Percentiles rank a stretch among this genome's conserved stretches.
These are phyloP conservation scores for Liquidambar formosana DNA, from an alignment of 164 flowering plant genomes.

Conservation along the genomic window DNA sequence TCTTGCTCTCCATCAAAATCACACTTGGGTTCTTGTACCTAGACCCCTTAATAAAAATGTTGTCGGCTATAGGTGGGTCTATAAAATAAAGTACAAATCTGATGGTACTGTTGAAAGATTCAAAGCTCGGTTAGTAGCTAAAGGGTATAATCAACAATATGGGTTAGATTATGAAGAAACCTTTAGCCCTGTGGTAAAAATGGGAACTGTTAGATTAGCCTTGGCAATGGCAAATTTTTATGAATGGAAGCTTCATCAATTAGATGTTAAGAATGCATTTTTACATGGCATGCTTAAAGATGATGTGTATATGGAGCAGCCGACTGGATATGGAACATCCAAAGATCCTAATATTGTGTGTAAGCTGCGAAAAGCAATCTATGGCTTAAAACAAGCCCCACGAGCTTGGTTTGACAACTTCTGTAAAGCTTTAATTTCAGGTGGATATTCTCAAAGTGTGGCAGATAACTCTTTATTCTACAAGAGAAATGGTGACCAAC, in stretches of 20 bases:
- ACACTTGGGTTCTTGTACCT: not conserved
- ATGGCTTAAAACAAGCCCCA: not conserved
- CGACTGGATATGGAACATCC: not conserved
- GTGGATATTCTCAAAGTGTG: too few relatives aligned
- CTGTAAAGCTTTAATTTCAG: not conserved
- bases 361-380: not conserved
- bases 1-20: not conserved
- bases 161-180: constrained; percentile 1
- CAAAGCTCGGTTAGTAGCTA: not conserved
- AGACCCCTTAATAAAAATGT: not conserved
- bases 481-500: not conserved
- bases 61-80: not conserved
- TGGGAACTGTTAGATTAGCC: not conserved
- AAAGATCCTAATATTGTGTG: not conserved
- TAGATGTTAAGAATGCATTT: not conserved
- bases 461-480: too few relatives aligned
- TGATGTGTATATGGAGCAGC: not conserved
- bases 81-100: not conserved
- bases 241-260: not conserved
- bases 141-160: not conserved
- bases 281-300: not conserved
- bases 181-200: not conserved
- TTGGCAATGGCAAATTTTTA: not conserved
- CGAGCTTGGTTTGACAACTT: not conserved
- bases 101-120: not conserved